Evolutionary conservation across 257 asterid species (phyloP).

Genomic region (Scutellaria barbata): DNA sequence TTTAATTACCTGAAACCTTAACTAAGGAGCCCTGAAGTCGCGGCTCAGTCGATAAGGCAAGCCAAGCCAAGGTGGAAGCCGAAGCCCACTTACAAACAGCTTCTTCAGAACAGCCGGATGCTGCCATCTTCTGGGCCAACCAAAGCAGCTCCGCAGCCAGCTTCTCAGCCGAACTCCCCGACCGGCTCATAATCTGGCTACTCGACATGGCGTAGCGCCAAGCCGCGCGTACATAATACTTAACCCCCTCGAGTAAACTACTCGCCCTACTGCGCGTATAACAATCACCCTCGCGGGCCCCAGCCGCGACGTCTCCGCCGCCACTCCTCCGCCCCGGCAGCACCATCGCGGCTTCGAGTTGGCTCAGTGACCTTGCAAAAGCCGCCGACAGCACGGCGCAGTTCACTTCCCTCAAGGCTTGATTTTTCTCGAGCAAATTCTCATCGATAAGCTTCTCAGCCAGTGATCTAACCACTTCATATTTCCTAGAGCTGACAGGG

Average conservation of each 20-base stretch:
- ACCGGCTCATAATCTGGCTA: slow-evolving; percentile 41
- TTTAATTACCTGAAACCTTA: slow-evolving; percentile 66
- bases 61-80: slow-evolving; percentile 71
- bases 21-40: slow-evolving; percentile 80
- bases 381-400: slow-evolving; percentile 65
- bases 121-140: slow-evolving; percentile 81
- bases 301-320: slow-evolving; percentile 27
- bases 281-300: slow-evolving; percentile 2
- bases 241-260: slow-evolving; percentile 48
- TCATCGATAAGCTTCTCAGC: slow-evolving; percentile 81
- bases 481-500: slow-evolving; percentile 88
- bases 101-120: slow-evolving; percentile 75
- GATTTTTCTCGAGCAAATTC: slow-evolving; percentile 51
- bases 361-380: slow-evolving; percentile 60
- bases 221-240: slow-evolving; percentile 46
- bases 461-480: slow-evolving; percentile 70
- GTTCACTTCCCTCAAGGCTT: slow-evolving; percentile 55
- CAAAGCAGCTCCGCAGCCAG: slow-evolving; percentile 89
- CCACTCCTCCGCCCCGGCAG: slow-evolving; percentile 39
- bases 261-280: slow-evolving; percentile 30
- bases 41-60: slow-evolving; percentile 73
- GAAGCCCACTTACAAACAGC: slow-evolving; percentile 80
- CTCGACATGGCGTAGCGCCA: slow-evolving; percentile 50
- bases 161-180: slow-evolving; percentile 74
- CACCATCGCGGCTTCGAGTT: slow-evolving; percentile 60